A percentile compares a stretch with the other conserved stretches of the same genome.
These are phyloP conservation scores for Macrophomina tecta DNA, from an alignment of 2,329 filamentous ascomycete genomes.

Conservation along the genomic window DNA sequence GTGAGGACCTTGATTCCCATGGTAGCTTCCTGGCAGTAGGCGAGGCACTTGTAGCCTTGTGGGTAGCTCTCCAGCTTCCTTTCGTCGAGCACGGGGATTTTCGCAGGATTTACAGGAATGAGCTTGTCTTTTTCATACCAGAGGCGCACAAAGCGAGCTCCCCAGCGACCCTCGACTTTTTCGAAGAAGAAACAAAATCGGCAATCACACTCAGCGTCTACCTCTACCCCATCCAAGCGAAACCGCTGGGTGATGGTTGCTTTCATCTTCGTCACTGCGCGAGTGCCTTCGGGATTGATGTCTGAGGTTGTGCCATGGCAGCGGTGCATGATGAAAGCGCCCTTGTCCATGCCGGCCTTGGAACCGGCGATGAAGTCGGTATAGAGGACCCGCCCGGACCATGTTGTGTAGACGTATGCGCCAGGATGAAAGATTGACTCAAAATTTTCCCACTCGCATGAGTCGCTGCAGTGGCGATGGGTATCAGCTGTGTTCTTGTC, in stretches of 20 bases:
- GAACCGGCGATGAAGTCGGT: conserved; percentile 49
- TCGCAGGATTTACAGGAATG: background rate
- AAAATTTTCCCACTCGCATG: conserved; percentile 61
- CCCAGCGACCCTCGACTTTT: conserved; percentile 39
- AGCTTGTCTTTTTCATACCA: conserved; percentile 8
- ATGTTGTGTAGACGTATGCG: conserved; percentile 59
- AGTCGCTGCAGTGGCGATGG: conserved; percentile 37
- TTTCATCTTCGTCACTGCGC: conserved; percentile 58
- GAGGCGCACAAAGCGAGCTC: conserved; percentile 10
- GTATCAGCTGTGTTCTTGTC: background rate
- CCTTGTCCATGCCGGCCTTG: conserved; percentile 50
- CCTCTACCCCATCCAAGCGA: conserved; percentile 47
- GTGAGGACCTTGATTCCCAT: background rate
- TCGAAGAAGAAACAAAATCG: conserved; percentile 39
- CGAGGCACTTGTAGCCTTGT: background rate
- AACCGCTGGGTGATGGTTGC: conserved; percentile 59
- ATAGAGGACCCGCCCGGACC: conserved; percentile 55
- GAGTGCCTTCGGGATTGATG: conserved; percentile 46
- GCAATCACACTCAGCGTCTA: conserved; percentile 56
- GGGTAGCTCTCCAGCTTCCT: background rate
- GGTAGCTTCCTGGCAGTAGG: background rate
- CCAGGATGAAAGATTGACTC: conserved; percentile 57
- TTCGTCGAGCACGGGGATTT: background rate
- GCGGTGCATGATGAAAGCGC: conserved; percentile 54
- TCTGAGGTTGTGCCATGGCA: conserved; percentile 53